A percentile compares a stretch with the other conserved stretches of the same genome.
Evolutionary conservation across 257 asterid genomes (phyloP).

Genomic region (Orobanche coerulescens): DNA sequence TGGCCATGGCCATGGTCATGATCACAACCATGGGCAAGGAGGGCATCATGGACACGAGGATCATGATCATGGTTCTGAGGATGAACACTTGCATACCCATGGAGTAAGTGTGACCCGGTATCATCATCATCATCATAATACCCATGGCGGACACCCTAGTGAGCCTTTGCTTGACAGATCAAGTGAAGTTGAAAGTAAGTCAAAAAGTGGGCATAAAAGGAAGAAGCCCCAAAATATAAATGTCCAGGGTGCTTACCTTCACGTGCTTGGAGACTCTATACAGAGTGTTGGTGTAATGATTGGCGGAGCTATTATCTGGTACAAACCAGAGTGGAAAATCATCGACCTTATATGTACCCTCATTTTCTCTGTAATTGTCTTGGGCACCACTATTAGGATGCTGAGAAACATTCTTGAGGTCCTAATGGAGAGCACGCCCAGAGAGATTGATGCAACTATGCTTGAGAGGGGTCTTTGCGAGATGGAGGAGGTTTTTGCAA

Average conservation of each 20-base stretch:
- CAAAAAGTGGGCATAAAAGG: slow-evolving; percentile 27
- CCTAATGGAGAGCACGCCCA: slow-evolving; percentile 90
- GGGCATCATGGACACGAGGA: slow-evolving; percentile 39
- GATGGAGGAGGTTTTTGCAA: slow-evolving; percentile 79
- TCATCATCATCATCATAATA: slow-evolving; percentile 26
- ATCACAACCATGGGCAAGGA: slow-evolving; percentile 37
- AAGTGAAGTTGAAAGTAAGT: slow-evolving; percentile 24
- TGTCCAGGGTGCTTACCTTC: slow-evolving; percentile 95
- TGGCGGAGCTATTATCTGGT: slow-evolving; percentile 87
- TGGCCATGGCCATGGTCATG: slow-evolving; percentile 44
- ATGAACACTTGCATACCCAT: slow-evolving; percentile 37
- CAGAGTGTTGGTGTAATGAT: slow-evolving; percentile 96
- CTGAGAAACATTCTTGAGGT: slow-evolving; percentile 69
- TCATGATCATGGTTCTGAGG: slow-evolving; percentile 36
- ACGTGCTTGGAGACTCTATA: slow-evolving; percentile 80
- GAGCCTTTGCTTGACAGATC: slow-evolving; percentile 42
- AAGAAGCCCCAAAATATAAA: slow-evolving; percentile 59
- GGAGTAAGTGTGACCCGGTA: slow-evolving; percentile 41
- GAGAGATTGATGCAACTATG: slow-evolving; percentile 74
- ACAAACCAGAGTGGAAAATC: slow-evolving; percentile 79
- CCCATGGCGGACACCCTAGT: slow-evolving; percentile 27
- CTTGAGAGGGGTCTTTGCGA: slow-evolving; percentile 79
- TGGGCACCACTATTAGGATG: slow-evolving; percentile 76
- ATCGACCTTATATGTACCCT: slow-evolving; percentile 81
- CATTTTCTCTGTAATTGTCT: slow-evolving; percentile 53